Percentiles rank a stretch among this genome's conserved stretches.
Conservation (phyloP, 2,329 filamentous ascomycete species). For the Cordyceps tenuipes region DNA sequence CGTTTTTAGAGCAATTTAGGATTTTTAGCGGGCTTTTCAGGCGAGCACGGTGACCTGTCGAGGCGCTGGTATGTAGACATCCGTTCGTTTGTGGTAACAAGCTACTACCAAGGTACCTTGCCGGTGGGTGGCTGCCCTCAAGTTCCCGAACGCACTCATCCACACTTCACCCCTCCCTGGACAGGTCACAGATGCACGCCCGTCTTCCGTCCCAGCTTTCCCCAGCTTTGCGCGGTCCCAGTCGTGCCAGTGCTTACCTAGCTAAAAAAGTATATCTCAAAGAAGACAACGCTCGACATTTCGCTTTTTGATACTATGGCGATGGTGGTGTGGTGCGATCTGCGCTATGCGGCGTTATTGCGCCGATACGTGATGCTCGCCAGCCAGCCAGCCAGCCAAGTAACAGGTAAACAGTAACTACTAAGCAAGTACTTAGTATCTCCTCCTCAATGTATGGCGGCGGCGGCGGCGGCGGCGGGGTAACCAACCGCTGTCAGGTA, state of each 20-base stretch:
- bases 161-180: background rate
- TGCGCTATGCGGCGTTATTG: background rate
- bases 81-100: too few species aligned
- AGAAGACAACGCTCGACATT: background rate
- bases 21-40: background rate
- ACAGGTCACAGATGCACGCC: background rate
- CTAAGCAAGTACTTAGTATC: too few species aligned
- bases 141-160: background rate
- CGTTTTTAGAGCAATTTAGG: background rate
- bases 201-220: background rate
- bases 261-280: background rate
- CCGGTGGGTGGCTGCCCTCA: too few species aligned
- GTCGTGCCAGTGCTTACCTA: background rate
- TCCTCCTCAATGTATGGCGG: too few species aligned
- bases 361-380: background rate
- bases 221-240: conserved; percentile 7
- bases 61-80: too few species aligned
- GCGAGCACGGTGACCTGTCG: background rate
- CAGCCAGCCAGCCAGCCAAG: background rate
- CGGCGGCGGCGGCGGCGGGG: too few species aligned
- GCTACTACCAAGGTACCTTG: too few species aligned
- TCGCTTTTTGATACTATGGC: background rate
- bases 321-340: background rate
- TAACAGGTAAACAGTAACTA: too few species aligned
- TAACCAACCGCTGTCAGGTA: too few species aligned